Conservation (phyloP, 2,329 filamentous ascomycete genomes). For the Monosporascus cannonballus region DNA sequence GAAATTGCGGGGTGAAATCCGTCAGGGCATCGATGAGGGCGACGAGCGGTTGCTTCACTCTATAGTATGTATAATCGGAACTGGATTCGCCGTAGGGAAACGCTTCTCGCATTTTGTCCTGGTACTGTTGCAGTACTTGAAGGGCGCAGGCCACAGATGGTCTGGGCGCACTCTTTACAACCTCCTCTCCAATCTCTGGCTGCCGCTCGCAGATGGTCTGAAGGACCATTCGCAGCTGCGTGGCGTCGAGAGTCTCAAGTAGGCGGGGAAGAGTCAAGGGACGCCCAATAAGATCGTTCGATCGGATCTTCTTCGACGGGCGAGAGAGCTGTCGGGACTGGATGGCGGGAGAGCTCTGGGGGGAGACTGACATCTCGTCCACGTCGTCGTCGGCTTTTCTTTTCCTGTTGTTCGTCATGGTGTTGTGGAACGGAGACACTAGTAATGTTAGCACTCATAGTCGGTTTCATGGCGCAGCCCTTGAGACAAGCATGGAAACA, state of each 20-base stretch:
- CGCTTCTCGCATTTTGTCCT: slow-evolving; percentile 67
- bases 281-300: slow-evolving; percentile 58
- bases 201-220: slow-evolving; percentile 87
- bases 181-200: slow-evolving; percentile 77
- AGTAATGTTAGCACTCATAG: background rate
- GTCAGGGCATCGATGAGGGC: slow-evolving; percentile 82
- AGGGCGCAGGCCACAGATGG: slow-evolving; percentile 78
- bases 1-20: slow-evolving; percentile 93
- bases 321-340: slow-evolving; percentile 61
- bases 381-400: slow-evolving; percentile 82
- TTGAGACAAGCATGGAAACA: too few species aligned
- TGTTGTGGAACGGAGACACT: slow-evolving; percentile 48
- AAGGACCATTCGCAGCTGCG: slow-evolving; percentile 79
- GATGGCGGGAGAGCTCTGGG: slow-evolving; percentile 72
- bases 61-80: slow-evolving; percentile 92
- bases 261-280: slow-evolving; percentile 59
- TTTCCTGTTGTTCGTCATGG: slow-evolving; percentile 57
- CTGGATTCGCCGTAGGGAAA: slow-evolving; percentile 82
- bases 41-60: slow-evolving; percentile 73
- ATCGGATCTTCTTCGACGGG: slow-evolving; percentile 56
- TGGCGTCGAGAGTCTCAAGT: slow-evolving; percentile 86
- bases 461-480: background rate
- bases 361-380: slow-evolving; percentile 89
- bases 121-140: slow-evolving; percentile 75
- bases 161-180: slow-evolving; percentile 77